Conservation (phyloP, 495 filamentous ascomycete species). For the Aspergillus carlsbadensis region DNA sequence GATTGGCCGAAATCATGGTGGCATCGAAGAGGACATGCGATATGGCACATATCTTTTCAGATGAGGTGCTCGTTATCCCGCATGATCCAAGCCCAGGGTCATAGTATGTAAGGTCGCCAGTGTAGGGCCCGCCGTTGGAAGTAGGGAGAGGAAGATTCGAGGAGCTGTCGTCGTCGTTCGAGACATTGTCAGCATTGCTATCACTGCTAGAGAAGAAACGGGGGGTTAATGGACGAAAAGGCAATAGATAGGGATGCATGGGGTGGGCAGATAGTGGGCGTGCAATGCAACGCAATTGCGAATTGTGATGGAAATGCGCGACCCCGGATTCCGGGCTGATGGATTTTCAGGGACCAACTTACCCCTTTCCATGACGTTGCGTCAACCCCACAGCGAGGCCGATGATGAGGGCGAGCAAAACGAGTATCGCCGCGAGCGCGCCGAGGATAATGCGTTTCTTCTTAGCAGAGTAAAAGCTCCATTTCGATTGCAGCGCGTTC, state of each 20-base stretch:
- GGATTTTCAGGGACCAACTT: background rate
- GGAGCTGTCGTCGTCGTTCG: slow-evolving; percentile 11
- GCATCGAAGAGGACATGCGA: slow-evolving; percentile 69
- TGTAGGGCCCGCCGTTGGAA: slow-evolving; percentile 47
- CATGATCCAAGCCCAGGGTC: slow-evolving; percentile 68
- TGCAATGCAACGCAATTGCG: too few species aligned
- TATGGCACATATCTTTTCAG: slow-evolving; percentile 63
- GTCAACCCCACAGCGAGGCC: slow-evolving; percentile 56
- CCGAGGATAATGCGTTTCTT: slow-evolving; percentile 26
- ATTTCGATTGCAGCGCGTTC: background rate
- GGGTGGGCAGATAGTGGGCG: too few species aligned
- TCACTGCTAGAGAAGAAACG: slow-evolving; percentile 2
- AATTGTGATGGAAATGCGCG: background rate
- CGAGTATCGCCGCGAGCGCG: slow-evolving; percentile 27
- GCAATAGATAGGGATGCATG: background rate
- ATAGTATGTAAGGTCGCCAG: slow-evolving; percentile 73
- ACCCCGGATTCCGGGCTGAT: background rate
- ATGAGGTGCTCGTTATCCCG: slow-evolving; percentile 51
- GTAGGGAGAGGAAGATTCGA: slow-evolving; percentile 57
- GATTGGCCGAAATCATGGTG: slow-evolving; percentile 51
- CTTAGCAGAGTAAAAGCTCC: slow-evolving; percentile 16
- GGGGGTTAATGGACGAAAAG: background rate
- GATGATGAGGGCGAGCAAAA: slow-evolving; percentile 51
- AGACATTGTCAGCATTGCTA: background rate
- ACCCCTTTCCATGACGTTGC: slow-evolving; percentile 19